These are phyloP conservation scores for Geosmithia flava DNA, from an alignment of 2,329 filamentous ascomycete species.

Conservation along the genomic window DNA sequence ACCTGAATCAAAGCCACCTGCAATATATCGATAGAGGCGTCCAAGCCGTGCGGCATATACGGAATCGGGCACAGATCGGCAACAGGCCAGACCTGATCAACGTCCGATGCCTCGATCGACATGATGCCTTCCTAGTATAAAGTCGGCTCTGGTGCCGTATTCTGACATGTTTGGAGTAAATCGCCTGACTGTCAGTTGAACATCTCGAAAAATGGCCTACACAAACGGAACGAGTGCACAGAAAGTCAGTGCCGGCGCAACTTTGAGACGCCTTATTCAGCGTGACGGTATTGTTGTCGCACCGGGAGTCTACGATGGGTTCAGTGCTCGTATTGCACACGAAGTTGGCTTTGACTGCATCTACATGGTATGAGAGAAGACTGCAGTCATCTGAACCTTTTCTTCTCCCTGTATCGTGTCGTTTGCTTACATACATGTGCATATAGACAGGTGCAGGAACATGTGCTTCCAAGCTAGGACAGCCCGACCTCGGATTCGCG, in stretches of 20 bases:
- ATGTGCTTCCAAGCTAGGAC: constrained; percentile 45
- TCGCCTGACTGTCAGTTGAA: background rate
- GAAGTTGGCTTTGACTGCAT: constrained; percentile 49
- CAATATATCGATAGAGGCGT: too few species aligned
- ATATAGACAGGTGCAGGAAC: constrained; percentile 49
- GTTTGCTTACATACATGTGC: background rate
- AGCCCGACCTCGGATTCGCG: constrained; percentile 50
- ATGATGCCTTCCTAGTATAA: background rate
- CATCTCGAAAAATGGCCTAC: background rate
- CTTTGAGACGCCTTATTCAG: constrained; percentile 24
- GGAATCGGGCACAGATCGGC: background rate
- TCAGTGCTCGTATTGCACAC: constrained; percentile 51
- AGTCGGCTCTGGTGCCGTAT: background rate
- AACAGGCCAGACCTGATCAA: too few species aligned
- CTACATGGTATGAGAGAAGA: constrained; percentile 46
- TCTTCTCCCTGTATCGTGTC: background rate
- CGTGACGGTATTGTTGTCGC: constrained; percentile 36
- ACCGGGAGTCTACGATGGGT: constrained; percentile 57
- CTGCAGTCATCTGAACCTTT: background rate
- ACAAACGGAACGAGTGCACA: background rate
- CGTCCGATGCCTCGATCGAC: background rate
- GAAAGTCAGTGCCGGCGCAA: constrained; percentile 8
- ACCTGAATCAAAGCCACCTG: too few species aligned
- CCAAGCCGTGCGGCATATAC: too few species aligned
- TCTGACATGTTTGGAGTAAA: background rate